Conservation (phyloP, 2,329 filamentous ascomycete genomes). For the Septoria linicola region DNA sequence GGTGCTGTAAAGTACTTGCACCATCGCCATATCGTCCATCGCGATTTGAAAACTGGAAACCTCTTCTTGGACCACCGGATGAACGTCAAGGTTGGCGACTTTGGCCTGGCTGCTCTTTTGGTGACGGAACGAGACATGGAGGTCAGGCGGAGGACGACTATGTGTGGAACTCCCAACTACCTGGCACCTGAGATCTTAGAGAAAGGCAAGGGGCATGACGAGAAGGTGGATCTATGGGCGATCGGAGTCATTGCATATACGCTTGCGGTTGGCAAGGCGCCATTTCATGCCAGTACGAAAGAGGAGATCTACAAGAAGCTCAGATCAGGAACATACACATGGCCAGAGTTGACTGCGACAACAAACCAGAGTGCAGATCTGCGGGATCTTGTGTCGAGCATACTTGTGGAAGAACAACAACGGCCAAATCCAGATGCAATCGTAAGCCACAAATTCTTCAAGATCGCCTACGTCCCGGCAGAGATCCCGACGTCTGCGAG, state of each 20-base stretch:
- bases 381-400: slow-evolving; percentile 72
- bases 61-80: slow-evolving; percentile 91
- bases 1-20: slow-evolving; percentile 99
- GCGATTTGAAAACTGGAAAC: slow-evolving; percentile 97
- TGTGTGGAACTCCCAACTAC: slow-evolving; percentile 97
- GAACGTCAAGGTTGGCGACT: slow-evolving; percentile 98
- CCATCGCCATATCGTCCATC: slow-evolving; percentile 89
- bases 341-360: slow-evolving; percentile 66
- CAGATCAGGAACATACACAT: slow-evolving; percentile 73
- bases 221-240: slow-evolving; percentile 98
- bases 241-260: slow-evolving; percentile 98
- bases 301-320: slow-evolving; percentile 76
- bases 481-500: slow-evolving; percentile 48
- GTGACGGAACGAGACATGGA: slow-evolving; percentile 89
- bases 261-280: slow-evolving; percentile 92
- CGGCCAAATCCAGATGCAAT: slow-evolving; percentile 75
- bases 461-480: slow-evolving; percentile 68
- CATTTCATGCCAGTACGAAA: slow-evolving; percentile 88
- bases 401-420: slow-evolving; percentile 72
- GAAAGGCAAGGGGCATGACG: slow-evolving; percentile 92
- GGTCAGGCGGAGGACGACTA: slow-evolving; percentile 77
- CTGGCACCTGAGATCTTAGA: slow-evolving; percentile 95
- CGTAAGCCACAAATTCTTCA: slow-evolving; percentile 77
- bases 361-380: slow-evolving; percentile 73
- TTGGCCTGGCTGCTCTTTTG: slow-evolving; percentile 87